A percentile compares a stretch with the other conserved stretches of the same genome.
phyloP scores from a whole-genome alignment of 345 rosid species.

The Cardamine occulta region DNA sequence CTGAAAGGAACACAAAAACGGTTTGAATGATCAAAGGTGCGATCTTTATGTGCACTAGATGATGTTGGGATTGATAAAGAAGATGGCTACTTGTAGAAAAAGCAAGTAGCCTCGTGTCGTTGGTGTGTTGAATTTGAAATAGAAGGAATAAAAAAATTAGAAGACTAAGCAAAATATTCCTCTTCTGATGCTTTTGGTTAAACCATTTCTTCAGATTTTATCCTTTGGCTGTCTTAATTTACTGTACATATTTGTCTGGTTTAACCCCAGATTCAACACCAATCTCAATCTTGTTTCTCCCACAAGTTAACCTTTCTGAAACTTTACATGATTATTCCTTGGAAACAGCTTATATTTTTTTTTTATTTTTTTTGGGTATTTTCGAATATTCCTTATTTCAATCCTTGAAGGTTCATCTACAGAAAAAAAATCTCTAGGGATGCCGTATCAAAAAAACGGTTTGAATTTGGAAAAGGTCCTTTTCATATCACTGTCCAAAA shows the following conservation, averaged over 20 bases:
- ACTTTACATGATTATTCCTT: not conserved
- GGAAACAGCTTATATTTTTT: not conserved
- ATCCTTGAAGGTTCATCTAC: too few species aligned
- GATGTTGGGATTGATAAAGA: not conserved
- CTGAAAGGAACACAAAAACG: slow-evolving; percentile 1
- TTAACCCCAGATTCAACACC: slow-evolving; percentile 22
- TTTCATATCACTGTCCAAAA: too few species aligned
- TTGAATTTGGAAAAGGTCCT: not conserved
- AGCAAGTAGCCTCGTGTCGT: not conserved
- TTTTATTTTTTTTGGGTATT: not conserved
- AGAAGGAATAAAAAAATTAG: slow-evolving; percentile 6
- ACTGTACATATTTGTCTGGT: not conserved
- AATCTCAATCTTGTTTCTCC: slow-evolving; percentile 22
- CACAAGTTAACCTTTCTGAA: slow-evolving; percentile 18
- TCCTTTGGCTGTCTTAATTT: slow-evolving; percentile 10
- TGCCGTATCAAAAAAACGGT: not conserved
- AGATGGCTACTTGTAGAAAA: slow-evolving; percentile 2
- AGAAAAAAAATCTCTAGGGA: not conserved
- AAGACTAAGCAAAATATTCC: slow-evolving; percentile 18
- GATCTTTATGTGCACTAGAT: too few species aligned
- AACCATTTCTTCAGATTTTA: not conserved
- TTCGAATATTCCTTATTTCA: slow-evolving; percentile 29
- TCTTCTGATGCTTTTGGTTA: slow-evolving; percentile 20
- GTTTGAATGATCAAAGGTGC: slow-evolving; percentile 27
- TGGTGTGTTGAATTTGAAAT: not conserved